Base-by-base conservation (phyloP, 1,139 yeast species). In the Diutina scorzettiae region DNA sequence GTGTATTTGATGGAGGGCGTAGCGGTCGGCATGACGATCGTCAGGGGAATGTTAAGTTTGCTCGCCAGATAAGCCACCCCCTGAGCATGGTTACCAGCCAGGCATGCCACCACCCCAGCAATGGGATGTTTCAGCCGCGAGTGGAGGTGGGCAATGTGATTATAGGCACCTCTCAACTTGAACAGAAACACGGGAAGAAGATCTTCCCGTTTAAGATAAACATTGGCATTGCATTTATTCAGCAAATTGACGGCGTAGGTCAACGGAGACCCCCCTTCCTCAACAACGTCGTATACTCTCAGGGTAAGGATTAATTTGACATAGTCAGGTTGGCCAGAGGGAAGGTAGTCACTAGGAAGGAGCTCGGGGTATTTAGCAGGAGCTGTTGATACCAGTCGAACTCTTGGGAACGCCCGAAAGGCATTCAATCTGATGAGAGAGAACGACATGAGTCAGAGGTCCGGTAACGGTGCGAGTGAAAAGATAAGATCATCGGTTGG, bases 71-170 rank as follows among this genome's bases (percentile, higher is more conserved):
- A 91, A 0, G 98, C 98, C 7, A 93, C 97, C 48, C 99, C 99
- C 59, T 93, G 99, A 2, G 99, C 99, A 54, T 91, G 99, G 59
- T 91, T 91, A 32, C 99, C 99, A 1, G 98, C 99, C 18, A 96
- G 86, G 54, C 97, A 91, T 0, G 98, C 96, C 58, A 93, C 82
- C 43, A 91, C 96, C 49, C 99, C 99, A 47, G 81, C 76, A 50
- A 83, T 63, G 43, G 83, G 79, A 34, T 78, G 71, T 39, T 76
- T 73, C 23, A 76, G 69, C 43, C 63, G 55, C 27, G 66, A 44
- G 41, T 84, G 78, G 45, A 91, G 64, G 53, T 89, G 84, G 32
- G 97, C 93, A 54, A 91, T 82, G 95, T 86, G 87, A 59, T 91
- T 91, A 62, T 89, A 86, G 20, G 98, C 99, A 46, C 99, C 99